Conservation (phyloP, 192 early-diverging fungal species). For the Backusella mclennaniae region DNA sequence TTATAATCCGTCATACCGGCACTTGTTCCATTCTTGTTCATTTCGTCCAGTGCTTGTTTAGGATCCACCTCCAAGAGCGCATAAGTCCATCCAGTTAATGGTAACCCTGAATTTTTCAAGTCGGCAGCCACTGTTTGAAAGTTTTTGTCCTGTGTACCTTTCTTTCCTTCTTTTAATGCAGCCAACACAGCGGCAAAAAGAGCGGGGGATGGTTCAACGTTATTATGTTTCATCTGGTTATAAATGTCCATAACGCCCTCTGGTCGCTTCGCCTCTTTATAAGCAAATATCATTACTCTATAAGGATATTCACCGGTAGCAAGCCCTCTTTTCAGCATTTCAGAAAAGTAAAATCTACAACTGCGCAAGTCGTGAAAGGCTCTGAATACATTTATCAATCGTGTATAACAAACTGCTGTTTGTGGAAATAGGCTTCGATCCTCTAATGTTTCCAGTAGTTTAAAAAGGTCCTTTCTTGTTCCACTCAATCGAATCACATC, state of each 20-base stretch:
- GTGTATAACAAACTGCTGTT: neutral
- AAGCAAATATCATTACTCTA: slow-evolving; percentile 27
- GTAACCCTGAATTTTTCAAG: neutral
- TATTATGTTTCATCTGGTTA: slow-evolving; percentile 16
- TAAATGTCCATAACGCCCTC: slow-evolving; percentile 18
- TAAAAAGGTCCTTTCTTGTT: slow-evolving; percentile 9
- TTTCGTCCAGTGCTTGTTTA: slow-evolving; percentile 11
- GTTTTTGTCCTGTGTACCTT: neutral
- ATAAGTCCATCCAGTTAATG: slow-evolving; percentile 3
- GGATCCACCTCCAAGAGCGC: slow-evolving; percentile 13
- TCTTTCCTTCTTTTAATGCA: neutral
- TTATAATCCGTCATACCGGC: slow-evolving; percentile 33
- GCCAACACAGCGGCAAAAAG: slow-evolving; percentile 13
- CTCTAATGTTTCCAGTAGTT: neutral
- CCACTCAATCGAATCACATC: slow-evolving; percentile 22
- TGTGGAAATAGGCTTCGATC: neutral
- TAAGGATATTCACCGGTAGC: slow-evolving; percentile 16
- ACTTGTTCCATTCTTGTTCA: neutral
- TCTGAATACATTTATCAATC: slow-evolving; percentile 23
- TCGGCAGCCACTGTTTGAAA: slow-evolving; percentile 9
- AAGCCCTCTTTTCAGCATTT: slow-evolving; percentile 14
- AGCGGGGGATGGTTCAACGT: neutral
- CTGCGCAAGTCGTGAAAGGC: neutral
- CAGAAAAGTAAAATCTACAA: neutral
- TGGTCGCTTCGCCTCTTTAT: neutral